Evolutionary conservation across 345 rosid species (phyloP).

Genomic region (Trapa incisa): DNA sequence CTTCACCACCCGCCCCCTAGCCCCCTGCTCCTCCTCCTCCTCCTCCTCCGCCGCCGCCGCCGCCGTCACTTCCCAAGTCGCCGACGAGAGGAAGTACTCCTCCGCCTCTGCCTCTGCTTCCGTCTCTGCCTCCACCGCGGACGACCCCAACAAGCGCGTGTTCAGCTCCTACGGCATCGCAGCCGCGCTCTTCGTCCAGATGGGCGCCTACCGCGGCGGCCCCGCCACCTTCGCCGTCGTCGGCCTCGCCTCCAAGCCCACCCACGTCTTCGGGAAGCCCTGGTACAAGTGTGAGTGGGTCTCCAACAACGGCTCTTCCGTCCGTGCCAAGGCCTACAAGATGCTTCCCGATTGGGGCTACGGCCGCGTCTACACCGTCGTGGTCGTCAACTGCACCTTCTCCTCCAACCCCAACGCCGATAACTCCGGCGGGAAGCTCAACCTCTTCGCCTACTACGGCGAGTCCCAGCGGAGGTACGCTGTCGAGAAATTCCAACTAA

Average conservation of each 20-base stretch:
- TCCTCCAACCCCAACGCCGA: conserved; percentile 39
- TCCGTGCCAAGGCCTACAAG: conserved; percentile 51
- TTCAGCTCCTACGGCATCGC: conserved; percentile 68
- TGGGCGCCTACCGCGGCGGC: conserved; percentile 92
- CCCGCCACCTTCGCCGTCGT: conserved; percentile 54
- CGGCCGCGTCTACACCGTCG: conserved; percentile 75
- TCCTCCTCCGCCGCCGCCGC: too few species aligned
- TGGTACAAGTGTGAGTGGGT: conserved; percentile 87
- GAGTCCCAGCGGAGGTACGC: conserved; percentile 24
- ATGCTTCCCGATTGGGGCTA: conserved; percentile 89
- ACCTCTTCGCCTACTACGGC: conserved; percentile 53
- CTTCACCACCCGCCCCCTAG: conserved; percentile 32
- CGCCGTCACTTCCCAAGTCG: too few species aligned
- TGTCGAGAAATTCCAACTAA: neutral
- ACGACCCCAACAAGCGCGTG: conserved; percentile 52
- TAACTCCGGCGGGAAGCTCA: conserved; percentile 59
- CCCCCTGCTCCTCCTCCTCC: neutral
- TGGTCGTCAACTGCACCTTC: conserved; percentile 66
- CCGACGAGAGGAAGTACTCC: too few species aligned
- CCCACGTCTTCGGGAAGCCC: conserved; percentile 53
- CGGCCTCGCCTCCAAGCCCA: conserved; percentile 80
- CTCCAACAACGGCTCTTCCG: conserved; percentile 38
- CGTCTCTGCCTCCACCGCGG: too few species aligned
- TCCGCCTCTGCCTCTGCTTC: too few species aligned
- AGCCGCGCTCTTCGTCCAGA: conserved; percentile 68